These are phyloP conservation scores for Pseudevernia furfuracea DNA, from an alignment of 495 filamentous ascomycete genomes.

Conservation along the genomic window DNA sequence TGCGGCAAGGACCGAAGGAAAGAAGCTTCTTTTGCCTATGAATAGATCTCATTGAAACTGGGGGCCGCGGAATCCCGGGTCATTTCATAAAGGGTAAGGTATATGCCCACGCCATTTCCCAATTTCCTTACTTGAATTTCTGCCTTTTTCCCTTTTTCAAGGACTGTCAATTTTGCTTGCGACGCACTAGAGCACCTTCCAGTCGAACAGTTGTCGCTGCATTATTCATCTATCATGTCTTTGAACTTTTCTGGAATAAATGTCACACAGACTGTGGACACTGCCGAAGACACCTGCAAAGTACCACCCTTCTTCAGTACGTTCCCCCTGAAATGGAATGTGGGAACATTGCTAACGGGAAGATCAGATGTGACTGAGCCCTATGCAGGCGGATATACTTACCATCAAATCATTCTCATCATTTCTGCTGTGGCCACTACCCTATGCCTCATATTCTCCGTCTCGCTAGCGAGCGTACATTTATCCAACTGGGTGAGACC, in stretches of 20 bases:
- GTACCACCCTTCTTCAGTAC: neutral
- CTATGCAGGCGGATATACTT: neutral
- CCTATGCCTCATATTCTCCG: slow-evolving; percentile 2
- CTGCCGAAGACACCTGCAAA: neutral
- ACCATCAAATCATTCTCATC: neutral
- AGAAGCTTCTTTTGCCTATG: neutral
- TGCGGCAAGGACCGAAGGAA: neutral
- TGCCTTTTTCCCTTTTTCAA: neutral
- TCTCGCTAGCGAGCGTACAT: slow-evolving; percentile 2
- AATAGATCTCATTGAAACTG: neutral
- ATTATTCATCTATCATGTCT: neutral
- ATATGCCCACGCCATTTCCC: neutral
- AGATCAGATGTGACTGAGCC: neutral
- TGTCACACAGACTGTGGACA: neutral
- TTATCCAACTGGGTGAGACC: neutral
- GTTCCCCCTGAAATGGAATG: neutral
- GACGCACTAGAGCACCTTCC: neutral
- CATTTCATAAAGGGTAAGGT: neutral
- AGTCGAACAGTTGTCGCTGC: neutral
- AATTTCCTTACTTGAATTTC: neutral
- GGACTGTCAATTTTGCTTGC: neutral
- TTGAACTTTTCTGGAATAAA: neutral
- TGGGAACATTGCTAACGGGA: neutral
- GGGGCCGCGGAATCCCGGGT: neutral
- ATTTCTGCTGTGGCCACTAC: neutral